Conservation (phyloP, 129 eudicot genomes). For the Chrysanthemum lavandulifolium region DNA sequence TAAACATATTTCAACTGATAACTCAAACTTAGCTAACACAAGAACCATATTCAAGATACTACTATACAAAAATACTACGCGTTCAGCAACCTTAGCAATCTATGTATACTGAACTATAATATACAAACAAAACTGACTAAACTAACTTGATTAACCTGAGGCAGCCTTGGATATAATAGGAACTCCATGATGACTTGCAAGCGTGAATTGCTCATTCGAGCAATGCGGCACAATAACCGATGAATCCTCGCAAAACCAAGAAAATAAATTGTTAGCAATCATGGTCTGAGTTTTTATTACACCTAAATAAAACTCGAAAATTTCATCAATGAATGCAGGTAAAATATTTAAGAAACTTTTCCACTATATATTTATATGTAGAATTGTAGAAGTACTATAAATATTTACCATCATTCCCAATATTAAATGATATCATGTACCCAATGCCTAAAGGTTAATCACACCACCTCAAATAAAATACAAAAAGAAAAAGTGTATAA, state of each 20-base stretch:
- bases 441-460: no score
- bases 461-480: no score
- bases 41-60: neutral
- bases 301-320: neutral
- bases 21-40: conserved; percentile 6
- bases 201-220: conserved; percentile 62
- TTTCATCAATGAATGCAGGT: neutral
- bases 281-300: neutral
- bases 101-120: conserved; percentile 12
- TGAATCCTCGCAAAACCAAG: conserved; percentile 57
- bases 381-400: no score
- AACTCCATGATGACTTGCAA: conserved; percentile 42
- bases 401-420: no score
- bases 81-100: conserved; percentile 9
- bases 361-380: no score
- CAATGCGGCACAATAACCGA: conserved; percentile 59
- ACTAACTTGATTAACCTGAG: conserved; percentile 30
- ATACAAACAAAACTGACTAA: conserved; percentile 12
- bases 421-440: no score
- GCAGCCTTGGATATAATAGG: conserved; percentile 31
- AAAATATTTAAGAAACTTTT: no score
- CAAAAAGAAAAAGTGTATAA: no score
- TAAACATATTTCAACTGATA: neutral
- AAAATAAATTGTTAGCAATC: conserved; percentile 5
- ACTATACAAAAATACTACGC: neutral